phyloP scores from a whole-genome alignment of 2,329 filamentous ascomycete species.

The Macrophomina tecta region DNA sequence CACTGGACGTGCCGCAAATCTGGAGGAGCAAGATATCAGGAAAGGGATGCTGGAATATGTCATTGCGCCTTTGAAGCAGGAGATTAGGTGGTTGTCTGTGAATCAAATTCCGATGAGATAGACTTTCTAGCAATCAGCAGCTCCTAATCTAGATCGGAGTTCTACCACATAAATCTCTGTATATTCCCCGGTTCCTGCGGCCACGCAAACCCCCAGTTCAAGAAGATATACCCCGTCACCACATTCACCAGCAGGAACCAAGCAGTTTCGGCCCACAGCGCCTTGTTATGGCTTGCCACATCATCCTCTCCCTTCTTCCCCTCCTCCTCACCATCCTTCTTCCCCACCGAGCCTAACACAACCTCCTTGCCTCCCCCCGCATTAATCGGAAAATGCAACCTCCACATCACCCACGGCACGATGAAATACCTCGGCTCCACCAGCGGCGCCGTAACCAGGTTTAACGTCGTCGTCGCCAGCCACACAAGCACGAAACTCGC shows the following conservation, averaged over 20 bases:
- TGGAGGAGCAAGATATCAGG: no score
- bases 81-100: no score
- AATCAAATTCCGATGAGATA: no score
- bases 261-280: slow-evolving; percentile 66
- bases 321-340: neutral
- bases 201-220: slow-evolving; percentile 73
- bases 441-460: slow-evolving; percentile 84
- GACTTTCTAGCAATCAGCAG: no score
- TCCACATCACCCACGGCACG: slow-evolving; percentile 92
- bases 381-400: slow-evolving; percentile 71
- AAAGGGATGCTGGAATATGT: no score
- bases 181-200: slow-evolving; percentile 61
- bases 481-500: slow-evolving; percentile 63
- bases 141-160: neutral
- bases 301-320: neutral
- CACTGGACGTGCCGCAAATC: no score
- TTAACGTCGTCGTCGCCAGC: slow-evolving; percentile 74
- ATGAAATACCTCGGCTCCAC: slow-evolving; percentile 98
- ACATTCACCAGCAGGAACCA: slow-evolving; percentile 73
- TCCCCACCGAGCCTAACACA: neutral
- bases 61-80: no score
- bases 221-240: slow-evolving; percentile 73
- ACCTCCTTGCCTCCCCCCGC: slow-evolving; percentile 33
- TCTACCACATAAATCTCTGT: slow-evolving; percentile 84
- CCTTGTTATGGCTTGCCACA: slow-evolving; percentile 42